These are phyloP conservation scores for Teratosphaeria destructans DNA, from an alignment of 2,329 filamentous ascomycete genomes.

Conservation along the genomic window DNA sequence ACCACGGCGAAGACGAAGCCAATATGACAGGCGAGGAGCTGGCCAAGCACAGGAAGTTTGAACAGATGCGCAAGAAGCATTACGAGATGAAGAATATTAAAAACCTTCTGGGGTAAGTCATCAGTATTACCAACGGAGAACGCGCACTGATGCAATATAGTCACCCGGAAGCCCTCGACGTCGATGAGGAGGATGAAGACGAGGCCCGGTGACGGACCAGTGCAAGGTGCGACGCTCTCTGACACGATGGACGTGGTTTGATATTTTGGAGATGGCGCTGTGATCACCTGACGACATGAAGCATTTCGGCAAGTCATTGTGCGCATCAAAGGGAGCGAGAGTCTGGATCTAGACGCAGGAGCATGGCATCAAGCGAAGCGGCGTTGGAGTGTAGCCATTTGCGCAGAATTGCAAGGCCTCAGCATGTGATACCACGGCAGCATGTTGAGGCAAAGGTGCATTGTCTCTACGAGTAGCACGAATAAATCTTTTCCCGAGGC, in stretches of 20 bases:
- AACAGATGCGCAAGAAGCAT: slow-evolving; percentile 85
- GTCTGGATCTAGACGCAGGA: neutral
- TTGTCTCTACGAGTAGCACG: neutral
- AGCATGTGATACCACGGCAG: neutral
- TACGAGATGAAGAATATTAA: slow-evolving; percentile 98
- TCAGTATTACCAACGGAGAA: neutral
- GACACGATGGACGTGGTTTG: neutral
- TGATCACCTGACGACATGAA: neutral
- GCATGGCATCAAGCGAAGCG: neutral
- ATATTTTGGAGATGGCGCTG: neutral
- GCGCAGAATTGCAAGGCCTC: neutral
- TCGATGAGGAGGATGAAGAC: neutral
- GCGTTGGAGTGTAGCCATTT: neutral
- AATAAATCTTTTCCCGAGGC: neutral
- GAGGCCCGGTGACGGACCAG: neutral
- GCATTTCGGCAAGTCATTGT: neutral
- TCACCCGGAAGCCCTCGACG: neutral
- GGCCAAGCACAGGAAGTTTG: slow-evolving; percentile 88
- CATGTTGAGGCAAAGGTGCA: neutral
- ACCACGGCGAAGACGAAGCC: slow-evolving; percentile 50
- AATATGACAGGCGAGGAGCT: slow-evolving; percentile 55
- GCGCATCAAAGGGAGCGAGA: neutral
- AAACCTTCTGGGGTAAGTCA: slow-evolving; percentile 61
- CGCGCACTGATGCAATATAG: neutral
- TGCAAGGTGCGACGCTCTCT: too few relatives aligned